These are phyloP conservation scores for Telopea speciosissima DNA, from an alignment of 177 flowering plant genomes.

Conservation along the genomic window DNA sequence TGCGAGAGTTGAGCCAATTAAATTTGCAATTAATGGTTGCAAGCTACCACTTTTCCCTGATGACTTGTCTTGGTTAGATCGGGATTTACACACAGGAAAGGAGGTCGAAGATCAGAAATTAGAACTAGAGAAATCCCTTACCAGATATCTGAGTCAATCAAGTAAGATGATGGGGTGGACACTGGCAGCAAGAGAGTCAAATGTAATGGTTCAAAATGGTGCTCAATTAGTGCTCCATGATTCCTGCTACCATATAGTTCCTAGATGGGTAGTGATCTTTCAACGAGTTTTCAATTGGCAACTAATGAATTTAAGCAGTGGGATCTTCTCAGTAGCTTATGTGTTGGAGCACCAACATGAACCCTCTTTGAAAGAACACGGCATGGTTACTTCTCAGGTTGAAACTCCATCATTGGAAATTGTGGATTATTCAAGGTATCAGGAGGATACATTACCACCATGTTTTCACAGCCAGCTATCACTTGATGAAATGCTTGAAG, in stretches of 20 bases:
- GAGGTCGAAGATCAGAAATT: constrained; percentile 47
- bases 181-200: constrained; percentile 57
- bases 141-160: constrained; percentile 46
- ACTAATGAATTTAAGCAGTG: constrained; percentile 35
- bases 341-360: constrained; percentile 25
- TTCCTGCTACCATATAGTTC: constrained; percentile 44
- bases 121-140: constrained; percentile 50
- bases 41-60: constrained; percentile 55
- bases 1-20: constrained; percentile 34
- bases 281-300: constrained; percentile 78
- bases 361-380: neutral
- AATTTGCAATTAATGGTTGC: constrained; percentile 31
- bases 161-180: constrained; percentile 46
- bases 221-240: constrained; percentile 53
- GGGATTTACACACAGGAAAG: constrained; percentile 31
- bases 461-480: constrained; percentile 30
- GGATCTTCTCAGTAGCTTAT: constrained; percentile 38
- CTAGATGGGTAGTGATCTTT: constrained; percentile 64
- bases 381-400: neutral
- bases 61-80: constrained; percentile 46
- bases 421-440: constrained; percentile 8
- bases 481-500: constrained; percentile 71
- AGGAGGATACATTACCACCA: constrained; percentile 8
- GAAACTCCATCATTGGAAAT: constrained; percentile 10
- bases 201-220: constrained; percentile 55